Evolutionary conservation across 192 early-diverging fungal species (phyloP).

Genomic region (Mortierella alpina): DNA sequence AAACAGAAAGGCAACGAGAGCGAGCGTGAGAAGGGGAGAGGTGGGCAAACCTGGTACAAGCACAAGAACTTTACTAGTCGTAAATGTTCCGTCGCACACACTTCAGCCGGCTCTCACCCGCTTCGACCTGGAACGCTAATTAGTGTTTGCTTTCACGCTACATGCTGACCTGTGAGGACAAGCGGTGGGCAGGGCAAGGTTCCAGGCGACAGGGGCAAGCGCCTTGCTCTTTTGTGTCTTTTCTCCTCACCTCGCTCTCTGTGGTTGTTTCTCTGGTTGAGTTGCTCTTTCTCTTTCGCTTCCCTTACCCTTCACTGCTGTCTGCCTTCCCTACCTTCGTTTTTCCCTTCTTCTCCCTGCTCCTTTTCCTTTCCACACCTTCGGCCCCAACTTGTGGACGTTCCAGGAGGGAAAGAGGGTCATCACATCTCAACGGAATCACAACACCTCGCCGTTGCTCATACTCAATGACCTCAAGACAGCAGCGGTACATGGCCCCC

Average conservation of each 20-base stretch:
- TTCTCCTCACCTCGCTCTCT: background rate
- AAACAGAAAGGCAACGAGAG: too few relatives aligned
- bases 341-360: background rate
- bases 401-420: slow-evolving; percentile 16
- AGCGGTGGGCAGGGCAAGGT: too few relatives aligned
- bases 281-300: background rate
- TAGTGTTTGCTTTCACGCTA: too few relatives aligned
- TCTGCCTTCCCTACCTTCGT: background rate
- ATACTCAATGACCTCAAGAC: background rate
- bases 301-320: background rate
- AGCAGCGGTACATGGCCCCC: background rate
- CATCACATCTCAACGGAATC: slow-evolving; percentile 2
- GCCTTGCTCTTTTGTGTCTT: background rate
- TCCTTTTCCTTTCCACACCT: background rate
- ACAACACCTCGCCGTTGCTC: background rate
- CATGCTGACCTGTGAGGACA: too few relatives aligned
- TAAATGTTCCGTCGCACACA: too few relatives aligned
- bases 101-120: too few relatives aligned
- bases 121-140: too few relatives aligned
- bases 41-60: too few relatives aligned
- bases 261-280: too few relatives aligned
- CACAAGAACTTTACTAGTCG: too few relatives aligned
- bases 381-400: background rate
- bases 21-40: too few relatives aligned
- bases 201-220: too few relatives aligned